phyloP scores from a whole-genome alignment of 2,329 filamentous ascomycete genomes.

The Colletotrichum scovillei region DNA sequence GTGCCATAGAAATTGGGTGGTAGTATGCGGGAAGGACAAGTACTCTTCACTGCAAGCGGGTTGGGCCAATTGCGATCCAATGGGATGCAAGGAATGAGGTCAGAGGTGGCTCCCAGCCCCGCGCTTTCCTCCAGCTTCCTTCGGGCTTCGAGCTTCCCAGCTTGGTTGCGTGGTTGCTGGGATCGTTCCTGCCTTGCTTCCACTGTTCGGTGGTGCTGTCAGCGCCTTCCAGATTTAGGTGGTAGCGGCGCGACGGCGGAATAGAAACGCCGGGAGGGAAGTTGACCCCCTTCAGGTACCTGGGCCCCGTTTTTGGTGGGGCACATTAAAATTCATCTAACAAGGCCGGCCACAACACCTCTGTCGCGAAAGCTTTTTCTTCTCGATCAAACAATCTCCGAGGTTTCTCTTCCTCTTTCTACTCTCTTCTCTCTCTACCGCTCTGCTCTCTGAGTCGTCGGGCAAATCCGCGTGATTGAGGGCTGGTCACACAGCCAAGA shows the following conservation, averaged over 20 bases:
- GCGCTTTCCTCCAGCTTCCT: slow-evolving; percentile 13
- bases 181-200: background rate
- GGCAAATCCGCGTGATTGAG: slow-evolving; percentile 43
- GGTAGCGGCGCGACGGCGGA: too few species aligned
- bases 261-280: too few species aligned
- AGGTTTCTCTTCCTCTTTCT: slow-evolving; percentile 24
- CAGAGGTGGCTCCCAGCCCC: slow-evolving; percentile 29
- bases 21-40: background rate
- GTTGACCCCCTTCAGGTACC: background rate
- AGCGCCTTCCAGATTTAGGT: too few species aligned
- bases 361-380: slow-evolving; percentile 40
- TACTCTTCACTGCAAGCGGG: slow-evolving; percentile 33
- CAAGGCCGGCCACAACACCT: slow-evolving; percentile 25
- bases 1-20: background rate
- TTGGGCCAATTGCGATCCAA: slow-evolving; percentile 24
- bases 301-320: slow-evolving; percentile 28
- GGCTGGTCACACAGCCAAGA: slow-evolving; percentile 54
- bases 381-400: slow-evolving; percentile 27
- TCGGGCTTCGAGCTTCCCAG: background rate
- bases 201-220: too few species aligned
- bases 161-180: background rate
- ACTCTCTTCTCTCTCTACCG: slow-evolving; percentile 30
- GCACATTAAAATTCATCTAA: slow-evolving; percentile 37
- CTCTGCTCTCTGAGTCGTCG: slow-evolving; percentile 21
- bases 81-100: slow-evolving; percentile 23